Evolutionary conservation across 441 rosid genomes (phyloP), one percentile per base, ranked within the genome.

Genomic region (Mallotus repandus): DNA sequence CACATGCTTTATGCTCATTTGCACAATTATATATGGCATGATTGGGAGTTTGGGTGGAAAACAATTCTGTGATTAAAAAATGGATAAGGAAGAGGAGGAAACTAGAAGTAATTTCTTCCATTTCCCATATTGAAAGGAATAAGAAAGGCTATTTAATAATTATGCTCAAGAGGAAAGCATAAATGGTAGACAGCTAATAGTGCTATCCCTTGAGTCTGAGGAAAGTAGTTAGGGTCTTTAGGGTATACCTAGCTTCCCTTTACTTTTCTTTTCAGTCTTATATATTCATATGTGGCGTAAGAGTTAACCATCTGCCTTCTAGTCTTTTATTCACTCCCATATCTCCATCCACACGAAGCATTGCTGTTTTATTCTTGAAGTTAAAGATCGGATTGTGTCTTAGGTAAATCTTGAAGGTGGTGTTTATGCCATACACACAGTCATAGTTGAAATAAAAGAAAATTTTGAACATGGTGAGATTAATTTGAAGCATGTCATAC

Each of bases 361-460:
- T 71, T 71, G 2, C 10, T 16, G 9, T 8, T 52, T 12, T 29
- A 21, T 38, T 10, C 11, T 62, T 16, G 18, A 25, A 25, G 64
- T 7, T 52, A 53, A 53, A 18, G 2, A 35, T 52, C 10, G 60
- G 21, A 52, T 45, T 18, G 16, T 66, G 9, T 41, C 72, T 21
- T 4, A 18, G 58, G 49, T 55, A 69, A 69, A 69, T 56, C 13
- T 56, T 41, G 21, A 21, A 69, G 61, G 21, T 70, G 65, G 16
- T 70, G 43, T 13, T 41, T 61, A 21, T 49, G n/a, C n/a, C 41
- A 10, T 11, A 14, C 3, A 9, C 38, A 15, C 10, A 46, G 0
- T 70, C 38, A 52, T 43, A 18, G 15, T 57, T 21, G 35, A 69
- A 43, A 6, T 41, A 7, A 43, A 38, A 22, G 10, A 29, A 70